Evolutionary conservation across 129 eudicot genomes (phyloP).

Genomic region (Helichrysum umbraculigerum): DNA sequence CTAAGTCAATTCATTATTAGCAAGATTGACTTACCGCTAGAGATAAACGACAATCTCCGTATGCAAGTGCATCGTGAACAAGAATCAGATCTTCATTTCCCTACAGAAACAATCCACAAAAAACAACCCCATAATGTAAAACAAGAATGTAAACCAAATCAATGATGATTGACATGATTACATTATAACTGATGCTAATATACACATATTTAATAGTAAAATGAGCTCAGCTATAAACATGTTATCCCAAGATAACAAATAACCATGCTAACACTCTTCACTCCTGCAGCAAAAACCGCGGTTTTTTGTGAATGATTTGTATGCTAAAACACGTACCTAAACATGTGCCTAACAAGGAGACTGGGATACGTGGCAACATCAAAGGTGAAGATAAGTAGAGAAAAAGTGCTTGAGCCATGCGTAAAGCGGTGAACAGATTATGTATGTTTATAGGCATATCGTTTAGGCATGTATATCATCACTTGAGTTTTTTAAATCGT

Average conservation of each 20-base stretch:
- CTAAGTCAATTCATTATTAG: background rate
- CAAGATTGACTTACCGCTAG: slow-evolving; percentile 60
- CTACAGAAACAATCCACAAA: slow-evolving; percentile 39
- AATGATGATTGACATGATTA: background rate
- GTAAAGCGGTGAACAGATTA: background rate
- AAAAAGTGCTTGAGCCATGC: background rate
- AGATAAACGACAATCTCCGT: slow-evolving; percentile 91
- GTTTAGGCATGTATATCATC: no score
- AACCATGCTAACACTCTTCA: background rate
- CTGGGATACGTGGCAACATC: background rate
- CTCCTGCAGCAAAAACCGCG: background rate
- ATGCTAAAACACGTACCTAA: background rate
- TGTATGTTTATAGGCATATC: background rate
- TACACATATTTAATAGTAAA: background rate
- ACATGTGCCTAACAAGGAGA: background rate
- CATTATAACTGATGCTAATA: no score
- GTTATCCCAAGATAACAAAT: background rate
- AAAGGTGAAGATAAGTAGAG: background rate
- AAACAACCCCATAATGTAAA: background rate
- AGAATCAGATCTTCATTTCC: slow-evolving; percentile 85
- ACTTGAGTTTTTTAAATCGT: background rate
- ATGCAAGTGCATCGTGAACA: slow-evolving; percentile 89
- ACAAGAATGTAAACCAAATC: background rate
- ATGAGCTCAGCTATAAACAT: background rate
- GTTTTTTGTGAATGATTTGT: background rate